Percentiles rank a stretch among this genome's conserved stretches.
phyloP scores from a whole-genome alignment of 176 grass and related monocot genomes.

The Triticum aestivum region IWGSC_CS_RefSeq_v2.1 NC_057807.1:553450040-553450539 shows the following conservation, averaged over 20 bases:
- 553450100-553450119: background rate
- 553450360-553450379: background rate
- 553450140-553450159: background rate
- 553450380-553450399: background rate
- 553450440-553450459: background rate
- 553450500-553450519: no score
- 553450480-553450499: no score
- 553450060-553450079: background rate
- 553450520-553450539: background rate
- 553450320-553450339: background rate
- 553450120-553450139: background rate
- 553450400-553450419: background rate
- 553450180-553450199: background rate
- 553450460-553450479: background rate
- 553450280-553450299: background rate
- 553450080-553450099: background rate
- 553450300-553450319: background rate
- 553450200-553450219: slow-evolving; percentile 17
- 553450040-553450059: background rate
- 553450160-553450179: background rate
- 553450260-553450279: background rate
- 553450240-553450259: background rate
- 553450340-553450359: background rate
- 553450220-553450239: background rate
- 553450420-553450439: background rate